Evolutionary conservation across 805 yeast genomes (phyloP).

Genomic region (Schwanniomyces yamadae): DNA sequence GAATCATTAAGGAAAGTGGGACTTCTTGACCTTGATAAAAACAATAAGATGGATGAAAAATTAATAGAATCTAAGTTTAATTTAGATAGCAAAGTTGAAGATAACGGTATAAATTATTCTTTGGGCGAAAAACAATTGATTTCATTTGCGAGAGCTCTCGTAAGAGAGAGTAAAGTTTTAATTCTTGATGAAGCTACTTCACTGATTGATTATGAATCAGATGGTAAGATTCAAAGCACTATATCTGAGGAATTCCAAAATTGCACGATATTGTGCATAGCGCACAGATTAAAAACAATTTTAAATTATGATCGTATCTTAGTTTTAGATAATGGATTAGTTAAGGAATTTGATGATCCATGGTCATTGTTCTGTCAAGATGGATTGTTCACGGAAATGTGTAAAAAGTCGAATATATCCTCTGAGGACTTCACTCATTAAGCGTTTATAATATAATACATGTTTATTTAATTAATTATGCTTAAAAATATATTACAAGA

Average conservation of each 20-base stretch:
- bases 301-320: conserved; percentile 35
- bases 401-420: conserved; percentile 34
- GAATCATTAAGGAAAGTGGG: conserved; percentile 53
- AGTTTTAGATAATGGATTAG: conserved; percentile 34
- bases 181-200: conserved; percentile 42
- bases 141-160: conserved; percentile 39
- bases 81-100: conserved; percentile 35
- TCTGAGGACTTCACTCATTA: conserved; percentile 26
- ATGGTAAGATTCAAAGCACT: conserved; percentile 34
- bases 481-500: no score
- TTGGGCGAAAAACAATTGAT: conserved; percentile 40
- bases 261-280: conserved; percentile 39
- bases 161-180: conserved; percentile 34
- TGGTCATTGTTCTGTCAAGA: conserved; percentile 27
- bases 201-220: conserved; percentile 40
- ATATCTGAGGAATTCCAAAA: conserved; percentile 31
- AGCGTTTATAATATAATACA: background rate
- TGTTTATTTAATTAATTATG: background rate
- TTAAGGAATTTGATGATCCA: conserved; percentile 37
- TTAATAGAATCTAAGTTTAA: conserved; percentile 32
- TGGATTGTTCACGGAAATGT: conserved; percentile 35
- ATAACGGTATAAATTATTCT: conserved; percentile 37
- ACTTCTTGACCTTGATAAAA: conserved; percentile 31
- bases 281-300: conserved; percentile 40
- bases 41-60: background rate